These are phyloP conservation scores for Hypoxylon sp. DNA, from an alignment of 2,329 filamentous ascomycete genomes.

Conservation along the genomic window DNA sequence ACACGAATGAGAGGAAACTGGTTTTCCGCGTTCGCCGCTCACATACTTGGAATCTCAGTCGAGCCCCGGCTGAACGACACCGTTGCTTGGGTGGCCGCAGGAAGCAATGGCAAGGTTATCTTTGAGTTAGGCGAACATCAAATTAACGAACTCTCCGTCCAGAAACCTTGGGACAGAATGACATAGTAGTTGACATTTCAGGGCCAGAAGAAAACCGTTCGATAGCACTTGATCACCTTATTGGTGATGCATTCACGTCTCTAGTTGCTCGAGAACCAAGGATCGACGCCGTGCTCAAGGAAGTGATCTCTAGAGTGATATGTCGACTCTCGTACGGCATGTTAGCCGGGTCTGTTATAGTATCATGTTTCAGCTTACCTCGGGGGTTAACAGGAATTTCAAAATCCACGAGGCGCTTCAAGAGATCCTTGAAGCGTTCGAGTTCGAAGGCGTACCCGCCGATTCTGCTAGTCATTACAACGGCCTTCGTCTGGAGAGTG, in stretches of 20 bases:
- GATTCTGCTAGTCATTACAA: not conserved
- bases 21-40: constrained; percentile 6
- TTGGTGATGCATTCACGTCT: not conserved
- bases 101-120: constrained; percentile 2
- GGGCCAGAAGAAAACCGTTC: not conserved
- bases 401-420: not conserved
- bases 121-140: constrained; percentile 13
- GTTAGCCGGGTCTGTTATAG: too few relatives aligned
- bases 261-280: not conserved
- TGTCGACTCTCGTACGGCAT: not conserved
- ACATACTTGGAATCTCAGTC: constrained; percentile 14
- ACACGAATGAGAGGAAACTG: constrained; percentile 2
- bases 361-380: too few relatives aligned
- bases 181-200: not conserved
- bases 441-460: not conserved
- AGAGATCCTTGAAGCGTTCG: not conserved
- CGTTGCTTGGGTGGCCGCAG: not conserved
- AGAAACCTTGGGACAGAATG: too few relatives aligned
- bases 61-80: constrained; percentile 4
- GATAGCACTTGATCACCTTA: not conserved
- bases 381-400: not conserved
- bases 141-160: not conserved
- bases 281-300: not conserved
- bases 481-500: not conserved
- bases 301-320: not conserved